These are phyloP conservation scores for Suhomyces taliae DNA, from an alignment of 1,139 yeast genomes.

Conservation along the genomic window DNA sequence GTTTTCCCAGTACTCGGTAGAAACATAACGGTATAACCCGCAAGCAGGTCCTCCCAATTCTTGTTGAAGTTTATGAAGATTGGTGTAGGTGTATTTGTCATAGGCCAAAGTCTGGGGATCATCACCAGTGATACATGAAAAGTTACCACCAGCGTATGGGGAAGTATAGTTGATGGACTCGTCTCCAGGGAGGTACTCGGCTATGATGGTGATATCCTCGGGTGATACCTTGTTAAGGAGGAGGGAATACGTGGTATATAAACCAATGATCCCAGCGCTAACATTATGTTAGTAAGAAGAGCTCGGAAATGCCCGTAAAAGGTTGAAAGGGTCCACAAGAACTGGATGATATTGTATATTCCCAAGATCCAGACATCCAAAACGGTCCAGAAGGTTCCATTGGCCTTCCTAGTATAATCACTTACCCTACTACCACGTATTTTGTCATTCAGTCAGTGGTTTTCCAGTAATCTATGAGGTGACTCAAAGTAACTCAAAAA, in stretches of 20 bases:
- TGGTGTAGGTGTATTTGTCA: conserved; percentile 57
- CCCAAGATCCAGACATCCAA: too few species aligned
- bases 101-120: conserved; percentile 50
- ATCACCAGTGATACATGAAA: conserved; percentile 63
- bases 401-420: neutral
- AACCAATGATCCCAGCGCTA: conserved; percentile 71
- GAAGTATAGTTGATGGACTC: conserved; percentile 68
- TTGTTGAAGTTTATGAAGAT: conserved; percentile 43
- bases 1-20: conserved; percentile 57
- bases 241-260: conserved; percentile 59
- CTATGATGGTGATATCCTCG: conserved; percentile 54
- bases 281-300: conserved; percentile 1
- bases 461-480: too few species aligned
- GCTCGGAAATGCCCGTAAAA: neutral
- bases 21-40: conserved; percentile 55
- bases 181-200: conserved; percentile 72
- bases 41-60: conserved; percentile 52
- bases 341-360: too few species aligned
- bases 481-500: too few species aligned
- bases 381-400: too few species aligned
- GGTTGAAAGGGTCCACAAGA: too few species aligned
- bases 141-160: conserved; percentile 81
- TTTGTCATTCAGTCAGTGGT: conserved; percentile 20
- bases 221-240: conserved; percentile 48
- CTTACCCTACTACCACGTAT: conserved; percentile 37